Evolutionary conservation across 192 early-diverging fungal species (phyloP), one percentile per base, ranked within the genome.

Genomic region (Dissophora globulifera): DNA sequence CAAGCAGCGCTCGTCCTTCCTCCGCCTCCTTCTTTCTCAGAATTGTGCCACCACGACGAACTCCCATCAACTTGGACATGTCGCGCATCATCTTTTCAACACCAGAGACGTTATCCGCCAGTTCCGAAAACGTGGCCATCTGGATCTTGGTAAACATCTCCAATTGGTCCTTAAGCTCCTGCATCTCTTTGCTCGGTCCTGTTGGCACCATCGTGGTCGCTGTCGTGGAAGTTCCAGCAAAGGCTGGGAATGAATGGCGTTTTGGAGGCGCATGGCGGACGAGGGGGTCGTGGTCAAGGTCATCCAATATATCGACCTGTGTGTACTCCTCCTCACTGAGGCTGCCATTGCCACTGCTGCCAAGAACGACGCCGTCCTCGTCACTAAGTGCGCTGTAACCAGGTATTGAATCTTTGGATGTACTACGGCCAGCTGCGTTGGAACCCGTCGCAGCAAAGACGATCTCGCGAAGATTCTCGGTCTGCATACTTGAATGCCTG

Each of bases 1-100:
- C 71, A 20, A 66, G 43, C 72, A 76, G 60, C 0, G 63, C 72
- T 17, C 72, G 40, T 23, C 46, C 72, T 19, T 65, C 57, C 0
- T 76, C 72, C 0, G 62, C 63, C 22, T 67, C 72, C 40, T 67
- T 66, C 20, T 66, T 66, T 30, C 72, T 29, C 19, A 76, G 19
- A 8, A 76, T 23, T 13, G 71, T 76, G 1, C 71, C 71, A 49
- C 71, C 71, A 0, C 71, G 56, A 17, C 71, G 62, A 33, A 76
- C 50, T 4, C 71, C 71, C 57, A 76, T 60, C 57, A 67, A 42
- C 58, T 55, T 66, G 50, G 62, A 58, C 72, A 76, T 76, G 45
- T 76, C 72, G 4, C 62, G 72, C 57, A 76, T 76, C 72, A 76
- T 76, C 61, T 60, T 58, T 26, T 76, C 72, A 0, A 76, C 58